phyloP scores from a whole-genome alignment of 306 rosid species.

The Elaeagnus macrophylla region DNA sequence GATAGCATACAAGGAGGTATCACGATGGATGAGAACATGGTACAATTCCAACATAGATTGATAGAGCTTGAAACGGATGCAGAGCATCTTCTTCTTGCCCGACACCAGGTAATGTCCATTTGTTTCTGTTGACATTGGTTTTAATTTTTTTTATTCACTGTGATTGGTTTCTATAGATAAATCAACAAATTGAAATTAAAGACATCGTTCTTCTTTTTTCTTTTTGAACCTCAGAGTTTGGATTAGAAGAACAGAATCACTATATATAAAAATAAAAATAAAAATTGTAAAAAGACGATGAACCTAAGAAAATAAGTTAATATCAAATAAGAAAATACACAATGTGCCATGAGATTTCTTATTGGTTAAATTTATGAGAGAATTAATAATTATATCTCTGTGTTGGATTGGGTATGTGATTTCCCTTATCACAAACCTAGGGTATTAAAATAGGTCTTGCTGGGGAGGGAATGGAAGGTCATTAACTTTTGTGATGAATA shows the following conservation, averaged over 20 bases:
- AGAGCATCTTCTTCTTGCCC: conserved; percentile 70
- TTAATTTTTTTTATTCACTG: neutral
- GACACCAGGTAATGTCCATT: conserved; percentile 39
- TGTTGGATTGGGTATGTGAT: neutral
- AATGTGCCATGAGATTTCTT: neutral
- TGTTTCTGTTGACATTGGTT: neutral
- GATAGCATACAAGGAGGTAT: neutral
- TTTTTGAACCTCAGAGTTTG: neutral
- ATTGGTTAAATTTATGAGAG: neutral
- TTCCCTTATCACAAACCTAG: neutral
- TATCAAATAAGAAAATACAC: neutral
- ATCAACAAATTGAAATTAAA: neutral
- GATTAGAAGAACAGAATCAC: neutral
- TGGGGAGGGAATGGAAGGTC: conserved; percentile 2
- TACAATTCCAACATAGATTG: conserved; percentile 37
- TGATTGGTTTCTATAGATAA: neutral
- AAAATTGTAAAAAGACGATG: neutral
- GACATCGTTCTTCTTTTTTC: no score
- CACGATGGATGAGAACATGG: conserved; percentile 49
- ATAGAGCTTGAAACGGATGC: conserved; percentile 64
- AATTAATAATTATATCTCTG: neutral
- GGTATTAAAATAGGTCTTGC: neutral
- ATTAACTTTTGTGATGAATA: conserved; percentile 11
- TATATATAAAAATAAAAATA: neutral
- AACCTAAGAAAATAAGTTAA: no score